phyloP scores from a whole-genome alignment of 805 yeast genomes.

The Ogataea parapolymorpha region DNA sequence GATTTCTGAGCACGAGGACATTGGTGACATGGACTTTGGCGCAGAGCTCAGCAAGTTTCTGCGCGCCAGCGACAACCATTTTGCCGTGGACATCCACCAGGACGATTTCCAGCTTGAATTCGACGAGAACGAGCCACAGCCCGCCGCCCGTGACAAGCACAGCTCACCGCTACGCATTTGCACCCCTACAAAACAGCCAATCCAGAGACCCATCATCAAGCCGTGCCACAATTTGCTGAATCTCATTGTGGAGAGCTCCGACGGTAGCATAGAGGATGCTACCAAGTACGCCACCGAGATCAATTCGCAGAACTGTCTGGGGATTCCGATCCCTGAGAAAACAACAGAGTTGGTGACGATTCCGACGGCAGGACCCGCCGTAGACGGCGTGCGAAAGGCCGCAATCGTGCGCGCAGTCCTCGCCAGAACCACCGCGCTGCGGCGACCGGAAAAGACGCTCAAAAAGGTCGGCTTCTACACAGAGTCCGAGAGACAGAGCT shows the following conservation, averaged over 20 bases:
- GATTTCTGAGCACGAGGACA: constrained; percentile 15
- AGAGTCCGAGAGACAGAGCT: constrained; percentile 25
- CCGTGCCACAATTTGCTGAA: constrained; percentile 35
- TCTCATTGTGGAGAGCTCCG: constrained; percentile 57
- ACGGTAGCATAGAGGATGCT: constrained; percentile 59
- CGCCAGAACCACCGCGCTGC: constrained; percentile 19
- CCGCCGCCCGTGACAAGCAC: neutral
- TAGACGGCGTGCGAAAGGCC: constrained; percentile 32
- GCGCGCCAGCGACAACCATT: constrained; percentile 14
- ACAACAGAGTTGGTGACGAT: constrained; percentile 57
- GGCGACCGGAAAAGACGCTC: constrained; percentile 1
- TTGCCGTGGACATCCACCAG: constrained; percentile 22
- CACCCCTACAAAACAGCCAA: constrained; percentile 34
- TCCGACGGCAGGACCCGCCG: constrained; percentile 40
- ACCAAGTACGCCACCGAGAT: constrained; percentile 68
- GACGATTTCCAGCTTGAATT: constrained; percentile 23
- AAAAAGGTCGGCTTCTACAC: constrained; percentile 31
- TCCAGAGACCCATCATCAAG: constrained; percentile 34
- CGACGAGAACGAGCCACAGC: constrained; percentile 9
- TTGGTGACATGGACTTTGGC: constrained; percentile 21
- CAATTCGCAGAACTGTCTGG: constrained; percentile 58
- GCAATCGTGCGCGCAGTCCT: constrained; percentile 35
- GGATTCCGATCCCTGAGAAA: constrained; percentile 58
- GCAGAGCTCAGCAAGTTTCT: constrained; percentile 20
- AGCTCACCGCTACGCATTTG: constrained; percentile 42